phyloP scores from a whole-genome alignment of 495 filamentous ascomycete genomes.

The Daldinia decipiens region DNA sequence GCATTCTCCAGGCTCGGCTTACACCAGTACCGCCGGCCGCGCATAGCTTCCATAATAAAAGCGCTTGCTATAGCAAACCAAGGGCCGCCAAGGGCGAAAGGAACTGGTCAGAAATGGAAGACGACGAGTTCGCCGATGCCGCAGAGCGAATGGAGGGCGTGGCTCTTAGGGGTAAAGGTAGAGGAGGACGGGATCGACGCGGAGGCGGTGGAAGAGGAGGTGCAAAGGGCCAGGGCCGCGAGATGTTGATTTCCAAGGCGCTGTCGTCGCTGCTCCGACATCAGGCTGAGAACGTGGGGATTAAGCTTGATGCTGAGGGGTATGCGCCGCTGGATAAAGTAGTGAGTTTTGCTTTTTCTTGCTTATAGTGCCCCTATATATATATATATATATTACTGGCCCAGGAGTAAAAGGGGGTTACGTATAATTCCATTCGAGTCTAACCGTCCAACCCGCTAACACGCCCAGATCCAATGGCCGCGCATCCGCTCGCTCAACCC shows the following conservation, averaged over 20 bases:
- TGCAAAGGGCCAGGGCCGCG: conserved; percentile 55
- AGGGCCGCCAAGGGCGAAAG: not conserved
- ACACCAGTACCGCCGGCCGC: not conserved
- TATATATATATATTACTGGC: too few relatives aligned
- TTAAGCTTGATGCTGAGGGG: conserved; percentile 79
- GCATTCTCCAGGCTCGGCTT: not conserved
- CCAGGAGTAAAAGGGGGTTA: too few relatives aligned
- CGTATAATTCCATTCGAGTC: too few relatives aligned
- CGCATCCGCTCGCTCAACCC: conserved; percentile 74
- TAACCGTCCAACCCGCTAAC: not conserved
- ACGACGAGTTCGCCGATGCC: conserved; percentile 33
- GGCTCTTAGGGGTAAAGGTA: conserved; percentile 26
- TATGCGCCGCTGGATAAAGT: conserved; percentile 82
- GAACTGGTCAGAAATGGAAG: conserved; percentile 12
- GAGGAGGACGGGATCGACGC: conserved; percentile 25
- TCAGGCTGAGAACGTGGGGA: conserved; percentile 79
- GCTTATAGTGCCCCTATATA: not conserved
- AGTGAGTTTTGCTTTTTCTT: conserved; percentile 62
- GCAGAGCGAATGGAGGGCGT: conserved; percentile 30
- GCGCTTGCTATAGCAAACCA: not conserved
- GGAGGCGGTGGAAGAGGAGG: conserved; percentile 47
- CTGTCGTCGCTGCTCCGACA: conserved; percentile 83
- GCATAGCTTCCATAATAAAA: not conserved
- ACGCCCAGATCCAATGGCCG: conserved; percentile 70
- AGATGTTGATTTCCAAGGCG: conserved; percentile 80